Percentiles rank a stretch among this genome's conserved stretches.
phyloP scores from a whole-genome alignment of 1,284 basidiomycete genomes.

The Apiotrichum mycotoxinovorans region DNA sequence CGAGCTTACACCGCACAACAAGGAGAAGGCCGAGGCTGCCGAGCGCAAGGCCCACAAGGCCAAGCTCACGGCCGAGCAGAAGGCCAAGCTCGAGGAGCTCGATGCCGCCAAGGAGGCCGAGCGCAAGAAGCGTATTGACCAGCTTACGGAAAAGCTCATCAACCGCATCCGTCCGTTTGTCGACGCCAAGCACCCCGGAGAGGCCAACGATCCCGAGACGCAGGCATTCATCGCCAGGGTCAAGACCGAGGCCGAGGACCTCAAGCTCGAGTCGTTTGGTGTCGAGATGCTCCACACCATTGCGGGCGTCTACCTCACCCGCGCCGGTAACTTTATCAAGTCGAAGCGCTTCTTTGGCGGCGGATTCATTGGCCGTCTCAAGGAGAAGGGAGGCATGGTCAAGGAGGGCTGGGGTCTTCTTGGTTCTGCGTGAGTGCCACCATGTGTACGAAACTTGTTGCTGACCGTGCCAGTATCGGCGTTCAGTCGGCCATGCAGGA shows the following conservation, averaged over 20 bases:
- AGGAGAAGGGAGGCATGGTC: slow-evolving; percentile 87
- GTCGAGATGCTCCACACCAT: slow-evolving; percentile 78
- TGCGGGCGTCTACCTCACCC: slow-evolving; percentile 86
- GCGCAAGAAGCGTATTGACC: slow-evolving; percentile 67
- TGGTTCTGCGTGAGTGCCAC: slow-evolving; percentile 65
- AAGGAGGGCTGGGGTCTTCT: slow-evolving; percentile 94
- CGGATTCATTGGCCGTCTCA: slow-evolving; percentile 82
- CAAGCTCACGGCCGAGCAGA: slow-evolving; percentile 78
- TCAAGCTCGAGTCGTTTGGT: slow-evolving; percentile 97
- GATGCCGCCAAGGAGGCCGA: slow-evolving; percentile 74
- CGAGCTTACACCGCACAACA: slow-evolving; percentile 17
- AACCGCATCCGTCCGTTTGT: slow-evolving; percentile 83
- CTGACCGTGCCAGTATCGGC: slow-evolving; percentile 56
- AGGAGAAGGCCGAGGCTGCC: slow-evolving; percentile 29
- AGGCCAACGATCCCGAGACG: slow-evolving; percentile 79
- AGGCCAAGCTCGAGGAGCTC: slow-evolving; percentile 71
- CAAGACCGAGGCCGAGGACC: slow-evolving; percentile 83
- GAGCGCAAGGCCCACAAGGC: slow-evolving; percentile 55
- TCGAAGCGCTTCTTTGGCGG: slow-evolving; percentile 79
- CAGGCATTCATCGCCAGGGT: slow-evolving; percentile 71
- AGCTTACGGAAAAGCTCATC: slow-evolving; percentile 69
- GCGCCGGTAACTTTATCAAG: slow-evolving; percentile 88
- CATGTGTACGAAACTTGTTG: background rate
- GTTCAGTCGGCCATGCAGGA: slow-evolving; percentile 69
- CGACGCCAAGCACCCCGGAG: slow-evolving; percentile 82